Evolutionary conservation across 2,329 filamentous ascomycete genomes (phyloP).

Genomic region (Cadophora sp.): DNA sequence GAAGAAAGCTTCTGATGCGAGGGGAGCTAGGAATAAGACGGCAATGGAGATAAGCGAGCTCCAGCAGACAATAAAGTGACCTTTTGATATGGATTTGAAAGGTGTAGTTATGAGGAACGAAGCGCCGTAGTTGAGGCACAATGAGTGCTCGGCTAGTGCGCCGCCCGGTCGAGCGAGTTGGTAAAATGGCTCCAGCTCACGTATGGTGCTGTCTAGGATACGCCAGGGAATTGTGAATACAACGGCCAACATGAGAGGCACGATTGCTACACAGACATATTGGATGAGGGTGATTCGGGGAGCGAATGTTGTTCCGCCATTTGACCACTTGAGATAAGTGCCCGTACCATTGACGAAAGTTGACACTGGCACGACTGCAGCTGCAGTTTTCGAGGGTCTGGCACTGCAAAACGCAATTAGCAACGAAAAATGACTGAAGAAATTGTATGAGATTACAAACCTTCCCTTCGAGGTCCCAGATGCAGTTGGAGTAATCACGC

Average conservation of each 20-base stretch:
- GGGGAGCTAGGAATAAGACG: conserved; percentile 30
- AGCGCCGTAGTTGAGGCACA: conserved; percentile 32
- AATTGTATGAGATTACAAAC: neutral
- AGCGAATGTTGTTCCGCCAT: conserved; percentile 18
- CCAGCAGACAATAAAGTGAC: conserved; percentile 32
- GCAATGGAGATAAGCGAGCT: conserved; percentile 30
- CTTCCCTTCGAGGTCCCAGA: neutral
- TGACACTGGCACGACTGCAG: conserved; percentile 18
- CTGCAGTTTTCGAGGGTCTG: neutral
- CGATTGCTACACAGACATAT: conserved; percentile 52
- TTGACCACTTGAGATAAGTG: conserved; percentile 28
- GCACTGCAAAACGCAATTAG: neutral
- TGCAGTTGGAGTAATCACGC: neutral
- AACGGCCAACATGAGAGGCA: conserved; percentile 51
- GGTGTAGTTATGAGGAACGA: conserved; percentile 25
- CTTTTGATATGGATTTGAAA: conserved; percentile 29
- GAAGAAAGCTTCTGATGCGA: conserved; percentile 33
- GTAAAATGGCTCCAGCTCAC: conserved; percentile 51
- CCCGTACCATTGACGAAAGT: conserved; percentile 33
- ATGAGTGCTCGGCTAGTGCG: conserved; percentile 49
- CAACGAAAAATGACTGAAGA: no score
- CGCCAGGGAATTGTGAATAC: conserved; percentile 50
- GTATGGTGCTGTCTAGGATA: conserved; percentile 48
- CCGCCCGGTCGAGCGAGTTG: conserved; percentile 49
- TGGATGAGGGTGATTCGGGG: conserved; percentile 41